A percentile compares a stretch with the other conserved stretches of the same genome.
These are phyloP conservation scores for Penicillium sumatraense DNA, from an alignment of 2,329 filamentous ascomycete species.

Conservation along the genomic window DNA sequence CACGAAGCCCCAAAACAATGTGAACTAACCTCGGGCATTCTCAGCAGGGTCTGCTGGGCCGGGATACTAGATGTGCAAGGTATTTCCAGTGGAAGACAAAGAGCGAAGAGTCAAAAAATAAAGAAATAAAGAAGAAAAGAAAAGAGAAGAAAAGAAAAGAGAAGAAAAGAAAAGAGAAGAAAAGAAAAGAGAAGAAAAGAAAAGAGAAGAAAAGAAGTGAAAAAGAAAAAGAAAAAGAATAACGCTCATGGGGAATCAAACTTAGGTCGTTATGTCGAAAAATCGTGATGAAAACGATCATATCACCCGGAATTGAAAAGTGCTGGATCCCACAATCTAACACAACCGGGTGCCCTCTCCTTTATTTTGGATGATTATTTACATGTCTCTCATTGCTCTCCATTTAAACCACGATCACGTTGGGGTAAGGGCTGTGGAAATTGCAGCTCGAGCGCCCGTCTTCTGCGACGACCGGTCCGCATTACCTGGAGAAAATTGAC, in stretches of 20 bases:
- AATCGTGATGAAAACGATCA: neutral
- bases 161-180: no score
- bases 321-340: conserved; percentile 2
- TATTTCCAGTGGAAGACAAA: no score
- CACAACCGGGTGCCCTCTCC: conserved; percentile 3
- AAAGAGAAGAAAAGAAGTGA: neutral
- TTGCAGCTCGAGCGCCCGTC: conserved; percentile 25
- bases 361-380: neutral
- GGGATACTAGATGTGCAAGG: no score
- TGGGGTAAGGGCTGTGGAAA: conserved; percentile 29
- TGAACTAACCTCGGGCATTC: no score
- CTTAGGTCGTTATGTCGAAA: neutral
- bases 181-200: no score
- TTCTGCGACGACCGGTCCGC: conserved; percentile 28
- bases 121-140: no score
- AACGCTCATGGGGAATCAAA: conserved; percentile 4
- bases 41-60: no score
- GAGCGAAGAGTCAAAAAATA: no score
- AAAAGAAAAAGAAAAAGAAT: neutral
- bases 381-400: neutral
- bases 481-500: conserved; percentile 34
- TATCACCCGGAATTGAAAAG: neutral
- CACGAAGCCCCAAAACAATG: no score
- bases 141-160: no score
- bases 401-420: conserved; percentile 8